A percentile compares a stretch with the other conserved stretches of the same genome.
Evolutionary conservation across 23 red algal species (phyloP).

Genomic region (Chondrus crispus): DNA sequence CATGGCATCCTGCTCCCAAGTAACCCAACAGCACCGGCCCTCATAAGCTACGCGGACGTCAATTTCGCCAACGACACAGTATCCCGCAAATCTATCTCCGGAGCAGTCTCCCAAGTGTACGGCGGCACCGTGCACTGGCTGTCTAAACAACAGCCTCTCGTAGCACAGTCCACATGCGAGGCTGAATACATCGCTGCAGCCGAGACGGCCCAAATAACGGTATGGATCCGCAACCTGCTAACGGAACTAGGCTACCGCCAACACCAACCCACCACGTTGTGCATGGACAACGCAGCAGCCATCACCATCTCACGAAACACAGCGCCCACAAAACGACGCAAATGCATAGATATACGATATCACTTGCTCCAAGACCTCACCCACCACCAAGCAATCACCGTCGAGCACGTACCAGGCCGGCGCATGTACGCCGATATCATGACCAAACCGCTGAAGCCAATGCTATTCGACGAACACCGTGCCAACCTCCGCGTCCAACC

Average conservation of each 20-base stretch:
- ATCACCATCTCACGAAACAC: neutral
- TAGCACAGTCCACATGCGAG: conserved; percentile 4
- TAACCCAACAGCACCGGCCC: no score
- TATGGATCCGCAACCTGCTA: neutral
- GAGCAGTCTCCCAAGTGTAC: no score
- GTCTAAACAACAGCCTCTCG: no score
- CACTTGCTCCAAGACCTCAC: neutral
- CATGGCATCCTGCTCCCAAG: no score
- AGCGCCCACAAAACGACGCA: neutral
- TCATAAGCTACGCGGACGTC: no score
- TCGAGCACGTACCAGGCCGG: neutral
- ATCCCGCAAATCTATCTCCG: no score
- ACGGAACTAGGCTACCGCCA: neutral
- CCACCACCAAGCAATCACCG: neutral
- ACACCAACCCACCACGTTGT: neutral
- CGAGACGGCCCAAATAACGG: neutral
- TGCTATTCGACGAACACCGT: no score
- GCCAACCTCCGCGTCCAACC: no score
- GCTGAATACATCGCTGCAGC: conserved; percentile 12
- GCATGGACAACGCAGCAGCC: neutral
- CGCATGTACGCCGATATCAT: neutral
- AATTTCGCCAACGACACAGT: no score
- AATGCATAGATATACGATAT: neutral
- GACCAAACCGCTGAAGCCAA: no score
- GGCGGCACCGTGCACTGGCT: no score